A percentile compares a stretch with the other conserved stretches of the same genome.
Conservation (phyloP, 2,329 filamentous ascomycete species). For the Boeremia lycopersici region DNA sequence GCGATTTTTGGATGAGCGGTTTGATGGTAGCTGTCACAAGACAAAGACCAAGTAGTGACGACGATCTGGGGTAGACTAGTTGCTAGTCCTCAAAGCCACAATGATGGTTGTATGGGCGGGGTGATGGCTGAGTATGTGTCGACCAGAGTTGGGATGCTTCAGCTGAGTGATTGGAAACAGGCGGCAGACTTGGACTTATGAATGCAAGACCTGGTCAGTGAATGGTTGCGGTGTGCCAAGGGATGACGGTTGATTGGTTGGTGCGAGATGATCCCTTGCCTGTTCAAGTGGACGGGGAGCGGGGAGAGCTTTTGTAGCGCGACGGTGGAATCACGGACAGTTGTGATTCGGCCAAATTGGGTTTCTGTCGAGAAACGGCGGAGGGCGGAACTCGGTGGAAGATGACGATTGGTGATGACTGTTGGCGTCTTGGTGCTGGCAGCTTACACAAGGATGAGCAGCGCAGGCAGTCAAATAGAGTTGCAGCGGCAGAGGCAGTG, state of each 20-base stretch:
- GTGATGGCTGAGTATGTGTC: conserved; percentile 11
- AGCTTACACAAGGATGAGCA: conserved; percentile 23
- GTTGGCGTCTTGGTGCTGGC: conserved; percentile 26
- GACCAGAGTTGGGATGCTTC: conserved; percentile 16
- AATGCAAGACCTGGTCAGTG: conserved; percentile 17
- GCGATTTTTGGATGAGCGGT: conserved; percentile 9
- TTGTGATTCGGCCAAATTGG: conserved; percentile 18
- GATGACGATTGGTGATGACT: conserved; percentile 22
- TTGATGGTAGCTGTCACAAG: conserved; percentile 25
- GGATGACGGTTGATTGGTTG: conserved; percentile 32
- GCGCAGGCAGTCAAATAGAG: conserved; percentile 3
- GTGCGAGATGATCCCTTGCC: conserved; percentile 24
- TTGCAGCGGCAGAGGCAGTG: conserved; percentile 12
- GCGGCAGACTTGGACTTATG: conserved; percentile 27
- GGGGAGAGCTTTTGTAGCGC: conserved; percentile 20
- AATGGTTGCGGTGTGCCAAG: conserved; percentile 33
- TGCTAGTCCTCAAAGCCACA: conserved; percentile 27
- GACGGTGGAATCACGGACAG: conserved; percentile 24
- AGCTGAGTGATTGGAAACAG: conserved; percentile 12
- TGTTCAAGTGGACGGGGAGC: conserved; percentile 17
- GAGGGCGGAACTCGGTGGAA: conserved; percentile 24
- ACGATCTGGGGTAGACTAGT: conserved; percentile 24
- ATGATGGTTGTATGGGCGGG: conserved; percentile 17
- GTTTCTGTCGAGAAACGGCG: conserved; percentile 14
- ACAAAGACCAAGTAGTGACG: conserved; percentile 25